Base-by-base conservation (phyloP, 306 rosid species). In the Vigna reflexopilosa region DNA sequence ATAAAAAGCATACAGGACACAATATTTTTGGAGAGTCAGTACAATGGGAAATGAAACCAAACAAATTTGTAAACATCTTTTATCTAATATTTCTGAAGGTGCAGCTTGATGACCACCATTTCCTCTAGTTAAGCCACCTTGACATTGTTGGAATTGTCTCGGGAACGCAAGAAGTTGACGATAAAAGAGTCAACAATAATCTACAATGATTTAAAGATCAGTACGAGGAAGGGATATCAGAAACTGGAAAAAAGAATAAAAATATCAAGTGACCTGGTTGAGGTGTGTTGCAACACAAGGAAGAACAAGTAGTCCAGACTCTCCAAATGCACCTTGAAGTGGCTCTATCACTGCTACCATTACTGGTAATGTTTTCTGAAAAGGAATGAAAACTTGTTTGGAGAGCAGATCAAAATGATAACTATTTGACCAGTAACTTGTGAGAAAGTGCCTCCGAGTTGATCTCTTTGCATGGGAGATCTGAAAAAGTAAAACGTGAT, bases 231-330 rank as follows among this genome's bases (percentile, higher is more conserved):
- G 12, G 69, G 48, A 59, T 14, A 73, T 57, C 16, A 56, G 47
- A 47, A 65, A 36, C 24, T 1, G 5, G 38, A 20, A 12, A 42
- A 45, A 34, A 13, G 26, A 22, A 24, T 36, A 22, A n/a, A 30
- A 38, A 30, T 16, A 50, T 17, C 51, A 78, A 67, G 76, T 77
- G 67, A 92, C 98, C 98, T 92, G 98, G 84, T 78, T 88, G 85
- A 95, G 77, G 87, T 95, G 98, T 65, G 98, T 94, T 16, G 95
- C 96, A 80, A 95, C 89, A 67, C 98, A 95, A 50, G 98, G 98
- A 86, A 95, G 98, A 87, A 95, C 85, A 76, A 92, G 89, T 84
- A 95, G 81, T 50, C 97, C 97, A 0, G 98, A 85, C 83, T 92
- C 93, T 66, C 97, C 98, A 56, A 95, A 86, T 24, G 92, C 89